Base-by-base conservation (phyloP, 2,329 filamentous ascomycete species). In the Talaromyces rugulosus region DNA sequence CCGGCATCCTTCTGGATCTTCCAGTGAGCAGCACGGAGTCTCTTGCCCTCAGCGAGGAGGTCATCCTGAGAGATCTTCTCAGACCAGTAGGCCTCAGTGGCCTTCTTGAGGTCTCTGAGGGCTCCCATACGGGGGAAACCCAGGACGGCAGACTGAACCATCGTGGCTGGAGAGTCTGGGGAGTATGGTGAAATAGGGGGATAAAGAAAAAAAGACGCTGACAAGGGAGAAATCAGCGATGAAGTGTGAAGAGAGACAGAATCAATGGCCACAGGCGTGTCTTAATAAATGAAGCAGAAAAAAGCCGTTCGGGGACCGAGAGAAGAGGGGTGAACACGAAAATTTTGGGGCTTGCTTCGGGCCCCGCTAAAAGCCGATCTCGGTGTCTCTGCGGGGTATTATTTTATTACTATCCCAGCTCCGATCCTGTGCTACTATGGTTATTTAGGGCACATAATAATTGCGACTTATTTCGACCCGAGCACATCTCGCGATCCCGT, bases 31-130 rank as follows among this genome's bases (percentile, higher is more conserved):
- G 93, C 85, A 84, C 95, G 91, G 65, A 99, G 91, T 78, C 92
- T 88, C 91, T 98, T 98, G 79, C 90, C 95, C 88, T 98, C 95
- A 65, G 87, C 85, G 70, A 98, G 85, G 71, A 99, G 91, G 66
- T 96, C 92, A 66, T 90, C 87, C 76, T 93, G 91, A 67, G 91
- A 93, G 79, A 96, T 85, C 86, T 98, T 99, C 80, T 90, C 94
- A 74, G 83, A 89, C 95, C 95, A 99, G 83, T 89, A 99, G 79
- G 94, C 92, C 83, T 99, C 95, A 70, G 93, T 99, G 77, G 95
- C 95, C 89, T 99, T 99, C 90, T 99, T 99, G 79, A 99, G 88
- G 86, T 99, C 95, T 88, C 95, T 92, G 83, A 96, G 91, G 75
- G 87, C 90, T 82, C 95, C 95, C 91, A 98, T 97, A 78, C 95